Conservation (phyloP, 371 early-diverging fungal genomes). For the Funneliformis caledonium region DNA sequence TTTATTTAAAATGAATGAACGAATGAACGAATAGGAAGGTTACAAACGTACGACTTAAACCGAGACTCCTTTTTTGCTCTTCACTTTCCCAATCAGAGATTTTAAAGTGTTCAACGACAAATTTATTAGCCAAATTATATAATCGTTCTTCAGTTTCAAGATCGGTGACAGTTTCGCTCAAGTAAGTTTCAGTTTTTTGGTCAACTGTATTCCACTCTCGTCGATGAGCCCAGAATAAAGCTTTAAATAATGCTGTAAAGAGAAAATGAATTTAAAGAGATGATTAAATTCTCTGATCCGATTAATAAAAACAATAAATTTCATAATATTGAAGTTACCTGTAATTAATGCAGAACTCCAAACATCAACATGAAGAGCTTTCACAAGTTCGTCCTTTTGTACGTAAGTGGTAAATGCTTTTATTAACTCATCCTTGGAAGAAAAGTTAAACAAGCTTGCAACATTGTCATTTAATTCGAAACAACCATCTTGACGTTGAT, state of each 20-base stretch:
- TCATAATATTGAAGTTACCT: background rate
- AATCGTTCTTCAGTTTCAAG: conserved; percentile 29
- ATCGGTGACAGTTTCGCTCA: conserved; percentile 16
- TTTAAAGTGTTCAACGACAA: conserved; percentile 31
- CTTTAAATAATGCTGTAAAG: conserved; percentile 24
- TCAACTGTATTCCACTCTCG: conserved; percentile 16
- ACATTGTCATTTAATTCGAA: conserved; percentile 22
- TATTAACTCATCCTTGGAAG: background rate
- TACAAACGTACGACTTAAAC: background rate
- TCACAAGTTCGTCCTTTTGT: background rate
- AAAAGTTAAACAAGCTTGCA: conserved; percentile 26
- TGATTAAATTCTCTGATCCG: background rate
- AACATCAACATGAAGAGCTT: background rate
- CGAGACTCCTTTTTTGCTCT: conserved; percentile 16
- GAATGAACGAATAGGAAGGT: background rate
- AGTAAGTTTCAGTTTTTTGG: conserved; percentile 14
- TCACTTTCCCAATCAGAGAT: conserved; percentile 15
- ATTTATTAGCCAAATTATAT: conserved; percentile 10
- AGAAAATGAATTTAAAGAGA: background rate
- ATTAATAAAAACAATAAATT: background rate
- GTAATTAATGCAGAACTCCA: conserved; percentile 22
- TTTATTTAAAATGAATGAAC: background rate
- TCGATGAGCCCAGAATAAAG: conserved; percentile 17
- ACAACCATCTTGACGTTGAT: conserved; percentile 29
- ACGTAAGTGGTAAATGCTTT: background rate